Evolutionary conservation across 306 rosid genomes (phyloP), one percentile per base, ranked within the genome.

Genomic region (Hippophae rhamnoides): DNA sequence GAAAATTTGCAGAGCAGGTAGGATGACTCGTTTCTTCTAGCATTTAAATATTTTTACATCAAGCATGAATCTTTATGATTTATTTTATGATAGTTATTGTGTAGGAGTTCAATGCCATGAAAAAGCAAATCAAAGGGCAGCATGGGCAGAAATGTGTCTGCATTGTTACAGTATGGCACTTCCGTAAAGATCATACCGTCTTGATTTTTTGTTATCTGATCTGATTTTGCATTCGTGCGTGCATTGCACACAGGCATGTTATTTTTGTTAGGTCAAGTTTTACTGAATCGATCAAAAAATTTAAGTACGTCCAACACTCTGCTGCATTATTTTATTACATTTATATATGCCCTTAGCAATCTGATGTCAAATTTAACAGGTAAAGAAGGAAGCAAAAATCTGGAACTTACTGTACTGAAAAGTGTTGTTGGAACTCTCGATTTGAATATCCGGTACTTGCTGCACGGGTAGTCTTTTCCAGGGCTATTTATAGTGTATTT

Each of bases 351-450:
- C 56, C 70, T 74, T 31, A 4, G 38, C 38, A 69, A 74, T 64
- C 18, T 64, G 80, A 47, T 54, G 46, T 86, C 42, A 68, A 76
- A 72, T 75, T 62, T 79, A 60, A 73, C 84, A 90, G 97, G 90
- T 87, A 60, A 90, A 62, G 74, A 90, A 84, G 84, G 85, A 81
- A 72, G 63, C 71, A 61, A 79, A 72, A 75, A 82, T 66, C 73
- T 64, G 72, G 82, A 90, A 66, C 72, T 71, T 40, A 70, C 82
- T 0, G 67, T 82, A 56, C 26, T 90, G 59, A 87, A 81, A 74
- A 83, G 89, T 78, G 80, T 87, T 7, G 94, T 90, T 54, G 97
- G 94, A 78, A 90, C 95, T 57, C 96, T 90, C 46, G 97, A 90
- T 75, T 68, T 90, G 84, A 79, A 79, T 75, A 66, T 78, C 59